Evolutionary conservation across 768 basidiomycete genomes (phyloP), one percentile per base, ranked within the genome.

Genomic region (Hericium alpestre): DNA sequence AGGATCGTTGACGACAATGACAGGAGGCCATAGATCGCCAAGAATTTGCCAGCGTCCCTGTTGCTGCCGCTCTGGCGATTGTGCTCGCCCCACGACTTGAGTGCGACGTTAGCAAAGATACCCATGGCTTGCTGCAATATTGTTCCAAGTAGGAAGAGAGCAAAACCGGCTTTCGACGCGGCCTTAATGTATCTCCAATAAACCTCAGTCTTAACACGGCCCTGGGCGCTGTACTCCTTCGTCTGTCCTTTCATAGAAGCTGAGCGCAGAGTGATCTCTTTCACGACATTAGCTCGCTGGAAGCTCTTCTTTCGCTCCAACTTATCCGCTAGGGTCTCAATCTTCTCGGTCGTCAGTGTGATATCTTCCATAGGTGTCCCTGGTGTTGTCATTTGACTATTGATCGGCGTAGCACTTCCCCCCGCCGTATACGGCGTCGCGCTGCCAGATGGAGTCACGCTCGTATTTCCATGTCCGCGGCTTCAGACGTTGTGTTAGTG

Each of bases 1-100:
- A 84, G 65, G 23, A 84, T 38, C 50, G 78, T 76, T 11, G 82
- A 74, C 27, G 76, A 70, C 56, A 90, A 65, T 55, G 84, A 87
- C 57, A 85, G 84, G 11, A 83, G 47, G 0, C 87, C 89, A 66
- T 89, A 89, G 15, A 81, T 70, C 41, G 85, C 56, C 48, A 91
- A 67, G 65, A 83, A 87, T 54, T 68, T 65, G 58, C 76, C 72
- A 39, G 87, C 78, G 50, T 82, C 81, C 1, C 72, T 67, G 54
- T 86, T 89, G 48, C 67, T 69, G 10, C 85, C 86, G 1, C 66
- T 69, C 62, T 76, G 73, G 4, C 77, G 75, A 61, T 94, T 94
- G 58, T 84, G 80, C 65, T 92, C 87, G 8, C 87, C 84, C 92
- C 90, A 95, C 51, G 77, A 73, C 40, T 89, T 80, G n/a, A 95